Conservation (phyloP, 2,329 filamentous ascomycete genomes). For the Xylariales sp. region DNA sequence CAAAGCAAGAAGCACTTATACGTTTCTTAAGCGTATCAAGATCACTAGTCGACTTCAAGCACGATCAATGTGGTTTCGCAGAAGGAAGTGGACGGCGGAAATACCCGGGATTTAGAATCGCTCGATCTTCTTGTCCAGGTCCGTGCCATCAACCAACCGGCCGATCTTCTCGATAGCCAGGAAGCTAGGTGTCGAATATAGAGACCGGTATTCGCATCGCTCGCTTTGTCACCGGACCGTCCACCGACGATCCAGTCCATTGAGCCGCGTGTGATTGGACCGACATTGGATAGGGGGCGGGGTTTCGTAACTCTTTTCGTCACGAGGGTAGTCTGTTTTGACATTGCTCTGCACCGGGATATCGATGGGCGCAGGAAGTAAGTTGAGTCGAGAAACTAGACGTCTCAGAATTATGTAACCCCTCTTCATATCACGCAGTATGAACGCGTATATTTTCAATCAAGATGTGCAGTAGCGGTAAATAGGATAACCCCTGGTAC, state of each 20-base stretch:
- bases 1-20: too few species aligned
- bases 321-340: neutral
- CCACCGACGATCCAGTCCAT: neutral
- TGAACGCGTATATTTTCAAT: too few species aligned
- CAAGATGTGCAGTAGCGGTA: too few species aligned
- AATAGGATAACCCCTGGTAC: too few species aligned
- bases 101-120: neutral
- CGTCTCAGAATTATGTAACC: neutral
- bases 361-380: neutral
- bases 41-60: too few species aligned
- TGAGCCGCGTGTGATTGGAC: neutral
- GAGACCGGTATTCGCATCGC: neutral
- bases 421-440: too few species aligned
- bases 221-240: neutral
- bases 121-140: neutral
- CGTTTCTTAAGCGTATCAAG: too few species aligned
- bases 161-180: neutral
- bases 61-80: neutral
- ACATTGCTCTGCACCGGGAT: neutral
- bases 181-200: too few species aligned
- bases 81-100: neutral
- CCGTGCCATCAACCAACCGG: neutral
- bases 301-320: neutral
- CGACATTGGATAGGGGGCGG: neutral
- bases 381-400: neutral